phyloP scores from a whole-genome alignment of 352 stramenopile species.

The Aphanomyces euteiches region DNA sequence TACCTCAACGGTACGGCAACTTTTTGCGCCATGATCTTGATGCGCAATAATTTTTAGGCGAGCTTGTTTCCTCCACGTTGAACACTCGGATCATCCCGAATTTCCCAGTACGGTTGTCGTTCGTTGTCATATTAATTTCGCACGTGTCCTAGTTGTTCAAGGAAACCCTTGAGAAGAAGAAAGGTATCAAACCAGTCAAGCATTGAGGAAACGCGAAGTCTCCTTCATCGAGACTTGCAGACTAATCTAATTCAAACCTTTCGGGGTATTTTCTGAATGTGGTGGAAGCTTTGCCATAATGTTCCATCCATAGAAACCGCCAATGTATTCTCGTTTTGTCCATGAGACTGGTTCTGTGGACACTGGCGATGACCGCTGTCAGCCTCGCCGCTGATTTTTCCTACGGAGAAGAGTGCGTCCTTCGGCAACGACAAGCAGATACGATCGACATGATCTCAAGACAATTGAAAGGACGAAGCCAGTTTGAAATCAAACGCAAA shows the following conservation, averaged over 20 bases:
- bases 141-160: not conserved
- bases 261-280: too few relatives aligned
- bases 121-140: not conserved
- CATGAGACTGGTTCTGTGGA: not conserved
- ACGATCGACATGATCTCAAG: conserved; percentile 20
- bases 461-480: not conserved
- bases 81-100: conserved; percentile 8
- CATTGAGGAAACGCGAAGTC: not conserved
- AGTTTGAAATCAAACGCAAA: conserved; percentile 23
- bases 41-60: not conserved
- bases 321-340: too few relatives aligned
- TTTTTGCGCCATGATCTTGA: not conserved
- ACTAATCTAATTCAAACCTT: too few relatives aligned
- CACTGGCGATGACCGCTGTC: not conserved
- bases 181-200: conserved; percentile 5
- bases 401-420: conserved; percentile 29
- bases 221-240: too few relatives aligned
- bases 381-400: conserved; percentile 1
- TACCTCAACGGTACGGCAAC: conserved; percentile 18
- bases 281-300: too few relatives aligned
- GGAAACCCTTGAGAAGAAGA: not conserved
- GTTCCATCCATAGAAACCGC: too few relatives aligned
- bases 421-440: conserved; percentile 22
- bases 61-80: conserved; percentile 10
- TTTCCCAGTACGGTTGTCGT: not conserved